These are phyloP conservation scores for Madurella fahalii DNA, from an alignment of 2,329 filamentous ascomycete species.

Conservation along the genomic window DNA sequence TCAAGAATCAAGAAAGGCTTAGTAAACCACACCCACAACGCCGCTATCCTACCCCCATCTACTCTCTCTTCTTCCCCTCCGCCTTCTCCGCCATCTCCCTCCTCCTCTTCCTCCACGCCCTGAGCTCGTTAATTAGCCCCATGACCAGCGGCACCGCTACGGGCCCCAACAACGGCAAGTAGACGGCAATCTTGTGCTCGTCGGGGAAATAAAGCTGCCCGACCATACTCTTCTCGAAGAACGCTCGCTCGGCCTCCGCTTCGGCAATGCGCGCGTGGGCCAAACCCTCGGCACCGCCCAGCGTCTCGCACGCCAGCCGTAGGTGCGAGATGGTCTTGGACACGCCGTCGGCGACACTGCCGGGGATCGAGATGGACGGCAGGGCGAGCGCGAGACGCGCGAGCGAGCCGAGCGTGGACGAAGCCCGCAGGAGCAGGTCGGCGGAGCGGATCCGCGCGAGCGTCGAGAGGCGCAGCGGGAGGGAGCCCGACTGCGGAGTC, in stretches of 20 bases:
- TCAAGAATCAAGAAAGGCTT: background rate
- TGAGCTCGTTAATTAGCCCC: slow-evolving; percentile 77
- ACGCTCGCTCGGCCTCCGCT: slow-evolving; percentile 83
- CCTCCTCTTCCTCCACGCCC: slow-evolving; percentile 51
- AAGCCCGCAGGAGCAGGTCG: slow-evolving; percentile 81
- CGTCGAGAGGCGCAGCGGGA: slow-evolving; percentile 80
- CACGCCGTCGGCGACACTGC: slow-evolving; percentile 80
- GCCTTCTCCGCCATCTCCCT: slow-evolving; percentile 39
- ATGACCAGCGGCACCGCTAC: slow-evolving; percentile 86
- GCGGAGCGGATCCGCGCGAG: slow-evolving; percentile 81
- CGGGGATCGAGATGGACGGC: slow-evolving; percentile 85
- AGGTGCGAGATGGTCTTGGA: slow-evolving; percentile 75
- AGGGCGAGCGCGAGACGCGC: slow-evolving; percentile 80
- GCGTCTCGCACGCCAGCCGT: slow-evolving; percentile 67
- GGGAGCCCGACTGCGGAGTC: slow-evolving; percentile 74
- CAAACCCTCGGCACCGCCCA: slow-evolving; percentile 65
- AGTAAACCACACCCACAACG: background rate
- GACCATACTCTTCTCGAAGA: slow-evolving; percentile 99
- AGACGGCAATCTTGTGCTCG: slow-evolving; percentile 96
- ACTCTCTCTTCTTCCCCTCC: slow-evolving; percentile 31
- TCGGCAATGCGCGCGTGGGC: slow-evolving; percentile 81
- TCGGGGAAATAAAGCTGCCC: slow-evolving; percentile 98
- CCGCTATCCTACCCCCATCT: background rate
- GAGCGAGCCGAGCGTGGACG: slow-evolving; percentile 88
- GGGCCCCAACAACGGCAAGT: slow-evolving; percentile 84